Base-by-base conservation (phyloP, 1,139 yeast genomes). In the Saccharomyces hybrid region DNA sequence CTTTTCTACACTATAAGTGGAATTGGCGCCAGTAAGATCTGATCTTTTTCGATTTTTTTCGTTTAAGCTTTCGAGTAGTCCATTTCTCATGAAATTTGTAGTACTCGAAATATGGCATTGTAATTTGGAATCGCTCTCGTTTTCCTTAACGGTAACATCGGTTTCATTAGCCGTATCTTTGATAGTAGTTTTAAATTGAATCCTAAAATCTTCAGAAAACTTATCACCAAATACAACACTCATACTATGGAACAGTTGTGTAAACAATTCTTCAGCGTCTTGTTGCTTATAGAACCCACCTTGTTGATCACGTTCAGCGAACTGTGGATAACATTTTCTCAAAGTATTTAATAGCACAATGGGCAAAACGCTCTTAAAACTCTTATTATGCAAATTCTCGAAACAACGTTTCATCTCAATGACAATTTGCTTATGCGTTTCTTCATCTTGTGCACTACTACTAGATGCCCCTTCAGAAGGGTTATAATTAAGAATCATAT, bases 231-330 rank as follows among this genome's bases (percentile, higher is more conserved):
- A 64, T 54, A 77, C 73, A n/a, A 64, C 58, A 42, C 81, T 73
- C 59, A 89, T 71, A 34, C 79, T 72, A 49, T 76, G 74, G 60
- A 91, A 73, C 55, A 93, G 78, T 68, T 88, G 95, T 12, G 97
- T 85, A 73, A 84, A 90, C 27, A 95, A 88, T 70, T 93, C 99
- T 73, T 93, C 99, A 0, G 99, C 99, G 75, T 93, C 99, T 71
- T 93, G 99, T 73, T 93, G 99, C 69, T 88, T 90, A 69, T 80
- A 87, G 57, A 79, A 76, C 1, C 97, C 97, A 55, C 76, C 74
- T 52, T 78, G 78, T 52, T 81, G 68, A 58, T 75, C 80, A 60
- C 80, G 77, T 68, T 93, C 97, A 48, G 87, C 88, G 72, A 95
- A 93, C 72, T 95, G 98, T 1, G 98, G 97, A 66, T 81, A 88